phyloP scores from a whole-genome alignment of 2,329 filamentous ascomycete species.

The Scedosporium aurantiacum region DNA sequence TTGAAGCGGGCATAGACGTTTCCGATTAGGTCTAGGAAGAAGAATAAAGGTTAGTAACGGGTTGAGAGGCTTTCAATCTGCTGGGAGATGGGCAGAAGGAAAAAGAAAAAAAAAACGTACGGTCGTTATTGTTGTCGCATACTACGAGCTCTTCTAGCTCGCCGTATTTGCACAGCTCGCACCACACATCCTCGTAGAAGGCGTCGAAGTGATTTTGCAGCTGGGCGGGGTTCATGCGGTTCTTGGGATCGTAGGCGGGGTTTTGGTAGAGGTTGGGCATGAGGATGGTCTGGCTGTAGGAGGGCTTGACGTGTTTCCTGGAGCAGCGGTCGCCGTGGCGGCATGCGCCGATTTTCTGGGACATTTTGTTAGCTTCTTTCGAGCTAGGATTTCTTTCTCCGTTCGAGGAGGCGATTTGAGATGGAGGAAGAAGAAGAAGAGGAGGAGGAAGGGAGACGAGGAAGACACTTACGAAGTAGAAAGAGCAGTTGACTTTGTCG shows the following conservation, averaged over 20 bases:
- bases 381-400: not conserved
- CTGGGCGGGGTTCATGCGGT: constrained; percentile 91
- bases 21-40: constrained; percentile 68
- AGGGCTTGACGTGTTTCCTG: constrained; percentile 97
- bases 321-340: constrained; percentile 97
- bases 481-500: constrained; percentile 98
- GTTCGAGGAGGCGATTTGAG: not conserved
- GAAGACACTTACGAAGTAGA: constrained; percentile 55
- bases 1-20: constrained; percentile 99
- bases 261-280: constrained; percentile 99
- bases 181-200: constrained; percentile 99
- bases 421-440: not conserved
- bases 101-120: constrained; percentile 35
- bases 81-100: not conserved
- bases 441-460: not conserved
- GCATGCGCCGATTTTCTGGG: constrained; percentile 93
- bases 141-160: constrained; percentile 96
- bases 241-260: constrained; percentile 91
- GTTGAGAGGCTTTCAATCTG: not conserved
- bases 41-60: constrained; percentile 13
- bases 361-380: constrained; percentile 8
- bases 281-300: constrained; percentile 93
- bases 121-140: constrained; percentile 99
- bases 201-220: constrained; percentile 99
- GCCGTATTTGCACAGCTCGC: constrained; percentile 98